These are phyloP conservation scores for Aspergillus sp. DNA, from an alignment of 2,329 filamentous ascomycete genomes.

Conservation along the genomic window DNA sequence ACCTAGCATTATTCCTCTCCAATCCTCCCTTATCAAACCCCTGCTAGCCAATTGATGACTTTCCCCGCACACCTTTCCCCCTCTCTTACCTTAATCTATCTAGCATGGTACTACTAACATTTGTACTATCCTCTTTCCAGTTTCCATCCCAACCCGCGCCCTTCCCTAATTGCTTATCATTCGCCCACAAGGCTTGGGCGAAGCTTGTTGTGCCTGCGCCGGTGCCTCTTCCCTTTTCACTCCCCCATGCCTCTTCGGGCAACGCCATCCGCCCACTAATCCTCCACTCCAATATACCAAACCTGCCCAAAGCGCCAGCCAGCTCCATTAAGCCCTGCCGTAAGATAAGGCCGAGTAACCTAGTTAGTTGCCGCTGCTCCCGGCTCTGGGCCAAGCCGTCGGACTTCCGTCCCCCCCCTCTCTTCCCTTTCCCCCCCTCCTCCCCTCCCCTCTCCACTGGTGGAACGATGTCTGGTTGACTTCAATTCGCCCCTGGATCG, in stretches of 20 bases:
- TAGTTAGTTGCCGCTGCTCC: not conserved
- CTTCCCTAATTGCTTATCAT: conserved; percentile 2
- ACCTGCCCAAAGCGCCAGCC: too few species aligned
- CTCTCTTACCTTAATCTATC: not conserved
- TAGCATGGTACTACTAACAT: not conserved
- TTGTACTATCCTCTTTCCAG: too few species aligned
- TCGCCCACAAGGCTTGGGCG: conserved; percentile 7
- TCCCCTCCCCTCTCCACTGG: not conserved
- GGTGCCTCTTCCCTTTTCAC: not conserved
- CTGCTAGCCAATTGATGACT: not conserved
- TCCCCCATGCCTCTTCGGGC: too few species aligned
- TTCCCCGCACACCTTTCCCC: not conserved
- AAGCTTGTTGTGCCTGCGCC: conserved; percentile 10
- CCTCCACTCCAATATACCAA: not conserved
- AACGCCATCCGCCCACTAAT: not conserved
- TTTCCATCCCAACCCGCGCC: not conserved
- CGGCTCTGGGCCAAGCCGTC: conserved; percentile 2
- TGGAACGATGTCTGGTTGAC: not conserved
- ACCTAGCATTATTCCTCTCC: not conserved
- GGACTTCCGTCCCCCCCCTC: conserved; percentile 3
- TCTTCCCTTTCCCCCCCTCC: not conserved
- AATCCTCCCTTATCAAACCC: not conserved
- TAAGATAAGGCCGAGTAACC: not conserved
- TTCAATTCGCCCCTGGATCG: not conserved
- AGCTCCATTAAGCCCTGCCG: not conserved